Percentiles rank a stretch among this genome's conserved stretches.
Evolutionary conservation across 805 yeast genomes (phyloP).

Genomic region (Starmera amethionina): DNA sequence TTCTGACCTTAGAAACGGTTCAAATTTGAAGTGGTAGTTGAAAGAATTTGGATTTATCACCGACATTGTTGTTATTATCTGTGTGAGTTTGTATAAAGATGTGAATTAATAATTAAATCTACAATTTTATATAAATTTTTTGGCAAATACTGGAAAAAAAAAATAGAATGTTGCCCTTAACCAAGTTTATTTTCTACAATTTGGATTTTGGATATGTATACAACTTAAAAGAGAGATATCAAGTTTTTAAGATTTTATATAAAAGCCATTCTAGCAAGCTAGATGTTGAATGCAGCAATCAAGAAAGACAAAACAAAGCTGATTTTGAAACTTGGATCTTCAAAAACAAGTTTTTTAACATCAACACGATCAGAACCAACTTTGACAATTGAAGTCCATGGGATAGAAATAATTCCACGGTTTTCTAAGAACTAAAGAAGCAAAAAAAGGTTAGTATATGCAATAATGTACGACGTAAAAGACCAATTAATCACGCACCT

Average conservation of each 20-base stretch:
- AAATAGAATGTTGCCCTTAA: no score
- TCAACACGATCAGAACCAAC: constrained; percentile 33
- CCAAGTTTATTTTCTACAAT: no score
- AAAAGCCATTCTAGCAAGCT: not conserved
- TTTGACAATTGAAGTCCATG: constrained; percentile 26
- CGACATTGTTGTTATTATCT: constrained; percentile 18
- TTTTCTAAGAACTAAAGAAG: constrained; percentile 40
- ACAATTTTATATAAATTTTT: no score
- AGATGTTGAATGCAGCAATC: constrained; percentile 47
- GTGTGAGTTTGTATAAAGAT: not conserved
- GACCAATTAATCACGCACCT: no score
- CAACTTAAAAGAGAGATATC: no score
- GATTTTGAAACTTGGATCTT: constrained; percentile 51
- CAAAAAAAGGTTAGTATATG: no score
- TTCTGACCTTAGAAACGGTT: constrained; percentile 72
- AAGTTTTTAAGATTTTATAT: not conserved
- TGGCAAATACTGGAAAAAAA: no score
- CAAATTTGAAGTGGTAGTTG: constrained; percentile 53
- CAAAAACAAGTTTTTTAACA: constrained; percentile 40
- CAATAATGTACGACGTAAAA: no score
- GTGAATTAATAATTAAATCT: not conserved
- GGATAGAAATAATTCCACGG: constrained; percentile 40
- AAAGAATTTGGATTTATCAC: constrained; percentile 30
- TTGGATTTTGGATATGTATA: no score
- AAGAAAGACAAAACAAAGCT: constrained; percentile 45